Base-by-base conservation (phyloP, 306 rosid species). In the Phaseolus lunatus region DNA sequence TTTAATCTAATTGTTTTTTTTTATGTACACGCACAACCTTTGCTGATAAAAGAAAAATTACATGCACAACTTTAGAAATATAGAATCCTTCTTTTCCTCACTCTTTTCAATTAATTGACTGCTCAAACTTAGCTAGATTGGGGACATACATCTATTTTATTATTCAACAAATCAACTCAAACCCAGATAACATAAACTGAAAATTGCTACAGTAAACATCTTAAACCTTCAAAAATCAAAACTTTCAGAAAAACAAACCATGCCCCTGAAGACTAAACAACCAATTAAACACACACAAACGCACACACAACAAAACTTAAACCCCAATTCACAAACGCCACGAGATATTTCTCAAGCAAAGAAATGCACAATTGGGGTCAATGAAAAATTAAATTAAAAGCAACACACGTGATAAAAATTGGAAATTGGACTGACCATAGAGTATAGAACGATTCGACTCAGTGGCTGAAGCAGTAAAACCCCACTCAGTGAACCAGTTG, bases 391-490 rank as follows among this genome's bases (percentile, higher is more conserved):
- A 7, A 75, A 76, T 7, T 48, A 35, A 65, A 61, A 2, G 7
- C 54, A 65, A 59, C 37, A 19, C 26, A 48, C 0, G 29, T 5
- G 23, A 67, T 52, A 77, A 77, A 48, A 76, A 45, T 29, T 18
- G 4, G 26, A 78, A 78, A 26, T 27, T 73, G 78, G 67, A 70
- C 90, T 89, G 70, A 92, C 98, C 97, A 92, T 90, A 92, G 88
- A 86, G 87, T 64, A 80, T 4, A 65, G 78, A 83, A 50, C 86
- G 85, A 89, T 88, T 89, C 78, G 77, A 85, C 80, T 78, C 88
- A 44, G 84, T 66, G 59, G 48, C 73, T 62, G 82, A 75, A 77
- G 86, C 84, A 52, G 75, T 1, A 61, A 3, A 33, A 82, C 39
- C 26, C 41, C 27, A 62, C 64, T 70, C 76, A 86, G 75, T 77